Percentiles rank a stretch among this genome's conserved stretches.
phyloP scores from a whole-genome alignment of 768 basidiomycete species.

The Trametes cinnabarina region DNA sequence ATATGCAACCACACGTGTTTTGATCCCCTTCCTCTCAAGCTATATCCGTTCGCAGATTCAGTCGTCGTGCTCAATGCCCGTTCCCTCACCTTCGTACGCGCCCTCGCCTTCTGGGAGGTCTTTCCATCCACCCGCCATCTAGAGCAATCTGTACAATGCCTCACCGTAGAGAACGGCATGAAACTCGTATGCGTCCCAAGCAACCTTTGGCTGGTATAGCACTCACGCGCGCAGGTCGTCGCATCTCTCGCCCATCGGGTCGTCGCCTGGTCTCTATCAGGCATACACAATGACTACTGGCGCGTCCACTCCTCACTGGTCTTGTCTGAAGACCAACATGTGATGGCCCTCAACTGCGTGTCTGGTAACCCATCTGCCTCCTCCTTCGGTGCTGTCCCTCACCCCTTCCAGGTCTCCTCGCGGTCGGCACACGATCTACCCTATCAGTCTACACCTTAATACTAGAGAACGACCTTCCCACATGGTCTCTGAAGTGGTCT shows the following conservation, averaged over 20 bases:
- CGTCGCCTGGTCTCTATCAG: conserved; percentile 79
- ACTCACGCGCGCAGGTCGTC: conserved; percentile 52
- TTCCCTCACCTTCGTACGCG: conserved; percentile 59
- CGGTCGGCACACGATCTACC: conserved; percentile 57
- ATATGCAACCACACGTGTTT: background rate
- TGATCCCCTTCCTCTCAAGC: conserved; percentile 36
- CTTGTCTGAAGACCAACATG: conserved; percentile 51
- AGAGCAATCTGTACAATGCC: conserved; percentile 49
- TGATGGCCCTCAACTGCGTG: conserved; percentile 69
- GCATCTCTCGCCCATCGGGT: conserved; percentile 66
- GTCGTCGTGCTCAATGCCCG: conserved; percentile 72
- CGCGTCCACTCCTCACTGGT: conserved; percentile 77
- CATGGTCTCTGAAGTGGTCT: conserved; percentile 81
- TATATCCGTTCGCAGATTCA: conserved; percentile 71
- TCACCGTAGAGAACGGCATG: conserved; percentile 75
- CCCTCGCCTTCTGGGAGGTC: conserved; percentile 78
- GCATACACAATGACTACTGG: conserved; percentile 62
- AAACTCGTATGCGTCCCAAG: conserved; percentile 61
- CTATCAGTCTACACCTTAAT: conserved; percentile 76
- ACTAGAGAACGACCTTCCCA: conserved; percentile 78
- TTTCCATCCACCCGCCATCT: conserved; percentile 59
- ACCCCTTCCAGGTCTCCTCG: conserved; percentile 62
- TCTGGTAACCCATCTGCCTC: conserved; percentile 48
- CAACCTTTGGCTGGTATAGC: background rate
- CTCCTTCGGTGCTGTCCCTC: conserved; percentile 24